Percentiles rank a stretch among this genome's conserved stretches.
These are phyloP conservation scores for Populus euphratica DNA, from an alignment of 345 rosid genomes.

Conservation along the genomic window DNA sequence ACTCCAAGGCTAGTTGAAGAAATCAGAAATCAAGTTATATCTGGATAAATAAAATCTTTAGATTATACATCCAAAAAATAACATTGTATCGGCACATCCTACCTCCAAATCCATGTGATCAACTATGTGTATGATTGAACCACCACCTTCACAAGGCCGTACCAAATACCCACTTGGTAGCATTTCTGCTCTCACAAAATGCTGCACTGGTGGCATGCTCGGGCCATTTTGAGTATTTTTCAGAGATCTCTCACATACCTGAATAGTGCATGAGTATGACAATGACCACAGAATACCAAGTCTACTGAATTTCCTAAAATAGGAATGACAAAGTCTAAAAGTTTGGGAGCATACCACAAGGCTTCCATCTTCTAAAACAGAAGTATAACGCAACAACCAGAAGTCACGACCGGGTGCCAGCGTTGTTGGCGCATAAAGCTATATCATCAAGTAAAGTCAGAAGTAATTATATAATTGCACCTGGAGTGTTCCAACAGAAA, in stretches of 20 bases:
- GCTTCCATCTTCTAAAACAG: constrained; percentile 98
- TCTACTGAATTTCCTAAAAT: background rate
- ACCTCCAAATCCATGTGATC: constrained; percentile 99
- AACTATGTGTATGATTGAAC: constrained; percentile 90
- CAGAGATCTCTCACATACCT: constrained; percentile 96
- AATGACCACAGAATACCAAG: constrained; percentile 1
- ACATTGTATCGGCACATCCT: background rate
- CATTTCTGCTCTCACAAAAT: constrained; percentile 99
- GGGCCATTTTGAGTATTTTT: constrained; percentile 95
- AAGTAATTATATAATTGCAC: background rate
- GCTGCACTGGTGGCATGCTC: constrained; percentile 90
- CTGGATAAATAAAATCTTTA: background rate
- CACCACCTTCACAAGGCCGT: constrained; percentile 98
- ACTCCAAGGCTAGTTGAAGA: constrained; percentile 73
- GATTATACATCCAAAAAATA: background rate
- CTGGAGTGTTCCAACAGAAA: background rate
- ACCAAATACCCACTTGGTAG: constrained; percentile 95
- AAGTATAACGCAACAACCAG: constrained; percentile 95
- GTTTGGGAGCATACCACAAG: constrained; percentile 65
- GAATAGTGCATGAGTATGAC: constrained; percentile 3
- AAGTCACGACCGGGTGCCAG: constrained; percentile 98
- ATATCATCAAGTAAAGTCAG: constrained; percentile 13
- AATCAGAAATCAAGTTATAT: constrained; percentile 19
- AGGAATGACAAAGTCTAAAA: background rate
- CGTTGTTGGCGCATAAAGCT: constrained; percentile 99